Evolutionary conservation across 768 basidiomycete genomes (phyloP), one percentile per base, ranked within the genome.

Genomic region (Tylopilus balloui): DNA sequence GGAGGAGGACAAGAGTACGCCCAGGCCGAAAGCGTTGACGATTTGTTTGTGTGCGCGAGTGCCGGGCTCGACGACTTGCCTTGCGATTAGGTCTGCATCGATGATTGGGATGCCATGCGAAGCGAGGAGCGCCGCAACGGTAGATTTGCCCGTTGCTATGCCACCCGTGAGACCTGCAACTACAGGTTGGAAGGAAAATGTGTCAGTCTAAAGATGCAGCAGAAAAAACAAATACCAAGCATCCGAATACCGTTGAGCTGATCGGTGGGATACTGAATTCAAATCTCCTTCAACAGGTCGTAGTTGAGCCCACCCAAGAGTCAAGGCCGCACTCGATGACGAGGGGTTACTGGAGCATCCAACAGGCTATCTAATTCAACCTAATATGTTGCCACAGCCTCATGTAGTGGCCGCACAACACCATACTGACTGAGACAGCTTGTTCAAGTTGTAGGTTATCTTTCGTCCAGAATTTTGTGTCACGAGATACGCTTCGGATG

Each of bases 101-200:
- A 98, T 78, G 57, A 98, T 72, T n/a, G 92, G 89, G 25, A 98
- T 71, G 25, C 67, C 59, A 56, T 83, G 83, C 0, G 75, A 71
- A 44, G 77, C 76, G 29, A 98, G 74, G 35, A 93, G 73, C 7
- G 71, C 68, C 0, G 93, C 90, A 11, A 93, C 96, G 12, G 92
- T 88, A 0, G 94, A 96, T 71, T 99, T 99, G 45, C 95, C 93
- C 7, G 92, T 93, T 19, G 93, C 91, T 50, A 99, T 97, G 2
- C 94, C 92, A 8, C 96, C 96, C 24, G 95, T 97, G 19, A 99
- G 79, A 34, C 96, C 95, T 53, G 96, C 79, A 50, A 98, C 94
- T 95, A 7, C 2, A 12, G 4, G 11, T 36, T 20, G 45, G 21
- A 47, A 38, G 28, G 39, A 19, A 32, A 58, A 11, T 39, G 46